Percentiles rank a stretch among this genome's conserved stretches.
Evolutionary conservation across 1,284 basidiomycete genomes (phyloP).

Genomic region (Cronartium ribicola): DNA sequence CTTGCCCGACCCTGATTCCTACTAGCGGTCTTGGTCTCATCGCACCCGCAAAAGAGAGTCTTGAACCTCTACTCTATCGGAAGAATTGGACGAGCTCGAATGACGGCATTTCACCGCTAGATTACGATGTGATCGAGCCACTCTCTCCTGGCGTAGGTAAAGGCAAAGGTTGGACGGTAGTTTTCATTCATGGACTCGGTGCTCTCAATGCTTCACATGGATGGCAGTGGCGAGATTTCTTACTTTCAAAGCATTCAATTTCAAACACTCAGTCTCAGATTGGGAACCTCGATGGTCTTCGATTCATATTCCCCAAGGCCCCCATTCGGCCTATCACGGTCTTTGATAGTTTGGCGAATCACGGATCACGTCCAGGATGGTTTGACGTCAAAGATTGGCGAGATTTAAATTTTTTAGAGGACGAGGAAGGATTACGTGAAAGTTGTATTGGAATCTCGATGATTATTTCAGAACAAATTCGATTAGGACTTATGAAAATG

Average conservation of each 20-base stretch:
- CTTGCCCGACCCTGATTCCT: conserved; percentile 4
- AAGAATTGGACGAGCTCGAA: conserved; percentile 7
- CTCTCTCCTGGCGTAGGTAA: conserved; percentile 3
- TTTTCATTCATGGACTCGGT: conserved; percentile 28
- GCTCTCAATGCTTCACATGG: conserved; percentile 13
- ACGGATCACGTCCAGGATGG: conserved; percentile 16
- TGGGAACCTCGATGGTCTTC: conserved; percentile 11
- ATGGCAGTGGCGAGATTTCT: conserved; percentile 8
- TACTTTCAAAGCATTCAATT: neutral
- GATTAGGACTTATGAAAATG: conserved; percentile 14
- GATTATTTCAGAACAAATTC: conserved; percentile 6
- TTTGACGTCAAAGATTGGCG: conserved; percentile 32
- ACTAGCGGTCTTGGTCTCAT: neutral
- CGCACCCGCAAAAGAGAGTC: neutral
- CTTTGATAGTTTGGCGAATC: neutral
- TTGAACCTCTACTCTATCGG: conserved; percentile 6
- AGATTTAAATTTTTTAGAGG: conserved; percentile 29
- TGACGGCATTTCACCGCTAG: neutral
- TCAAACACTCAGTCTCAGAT: neutral
- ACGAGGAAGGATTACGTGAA: conserved; percentile 21
- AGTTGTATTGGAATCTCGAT: conserved; percentile 15
- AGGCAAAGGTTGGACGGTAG: conserved; percentile 18
- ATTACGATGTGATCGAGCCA: conserved; percentile 8
- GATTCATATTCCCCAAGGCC: conserved; percentile 25
- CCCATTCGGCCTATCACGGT: conserved; percentile 24